Percentiles rank a stretch among this genome's conserved stretches.
Conservation (phyloP, 805 yeast species). For the Ogataea haglerorum region DNA sequence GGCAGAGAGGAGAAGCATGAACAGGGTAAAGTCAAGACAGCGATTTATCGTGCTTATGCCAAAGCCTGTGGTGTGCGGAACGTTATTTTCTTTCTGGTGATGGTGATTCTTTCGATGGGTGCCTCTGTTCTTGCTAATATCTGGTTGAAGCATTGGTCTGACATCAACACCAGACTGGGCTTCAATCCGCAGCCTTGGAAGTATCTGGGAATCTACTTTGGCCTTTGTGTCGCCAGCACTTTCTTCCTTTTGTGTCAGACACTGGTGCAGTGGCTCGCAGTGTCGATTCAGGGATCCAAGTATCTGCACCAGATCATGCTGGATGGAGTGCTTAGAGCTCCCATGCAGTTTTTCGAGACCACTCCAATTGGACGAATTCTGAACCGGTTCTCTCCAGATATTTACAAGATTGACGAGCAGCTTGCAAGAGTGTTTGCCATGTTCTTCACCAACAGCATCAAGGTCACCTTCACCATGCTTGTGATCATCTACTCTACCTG, state of each 20-base stretch:
- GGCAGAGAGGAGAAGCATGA: constrained; percentile 75
- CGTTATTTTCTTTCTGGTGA: constrained; percentile 54
- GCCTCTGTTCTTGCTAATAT: constrained; percentile 68
- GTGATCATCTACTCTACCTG: constrained; percentile 89
- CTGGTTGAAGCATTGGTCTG: constrained; percentile 98
- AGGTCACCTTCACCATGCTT: constrained; percentile 67
- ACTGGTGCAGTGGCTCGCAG: constrained; percentile 69
- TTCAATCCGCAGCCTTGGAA: constrained; percentile 67
- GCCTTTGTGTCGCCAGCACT: constrained; percentile 69
- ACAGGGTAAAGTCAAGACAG: constrained; percentile 91
- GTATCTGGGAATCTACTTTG: constrained; percentile 73
- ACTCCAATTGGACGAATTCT: constrained; percentile 92
- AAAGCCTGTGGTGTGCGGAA: constrained; percentile 75
- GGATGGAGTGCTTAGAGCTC: constrained; percentile 69
- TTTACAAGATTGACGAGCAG: constrained; percentile 81
- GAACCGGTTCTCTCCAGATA: constrained; percentile 88
- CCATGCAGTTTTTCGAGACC: constrained; percentile 94
- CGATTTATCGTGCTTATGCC: constrained; percentile 78
- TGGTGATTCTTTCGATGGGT: constrained; percentile 56
- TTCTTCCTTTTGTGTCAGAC: constrained; percentile 60
- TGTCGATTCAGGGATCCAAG: constrained; percentile 80
- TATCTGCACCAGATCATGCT: constrained; percentile 77
- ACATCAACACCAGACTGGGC: constrained; percentile 67
- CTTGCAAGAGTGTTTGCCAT: constrained; percentile 67
- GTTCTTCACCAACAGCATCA: constrained; percentile 59